Evolutionary conservation across 1,139 yeast genomes (phyloP), one percentile per base, ranked within the genome.

Genomic region (Pichia kudriavzevii): DNA sequence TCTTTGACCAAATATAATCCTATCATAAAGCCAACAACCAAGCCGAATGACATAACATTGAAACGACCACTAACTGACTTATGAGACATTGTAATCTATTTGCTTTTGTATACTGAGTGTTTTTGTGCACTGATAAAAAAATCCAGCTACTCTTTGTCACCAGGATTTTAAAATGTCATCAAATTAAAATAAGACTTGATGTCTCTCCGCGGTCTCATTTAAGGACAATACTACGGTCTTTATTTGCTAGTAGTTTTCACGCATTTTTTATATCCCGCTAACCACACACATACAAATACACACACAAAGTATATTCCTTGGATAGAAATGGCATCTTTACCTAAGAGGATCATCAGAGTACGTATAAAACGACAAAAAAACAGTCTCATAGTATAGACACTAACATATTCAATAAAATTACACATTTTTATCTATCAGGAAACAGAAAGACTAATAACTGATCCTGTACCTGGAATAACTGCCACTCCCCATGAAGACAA

Each of bases 401-500:
- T 28, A 14, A 35, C 34, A 16, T 18, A 4, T 6, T 9, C 10
- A 22, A 5, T 10, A 8, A 8, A 20, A 20, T 10, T 14, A 4
- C 18, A 11, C 22, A 7, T 15, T 12, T 18, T 21, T n/a, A n/a
- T n/a, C n/a, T n/a, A n/a, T n/a, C n/a, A 74, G 78, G 98, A 93
- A 63, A 88, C 97, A 7, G 95, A 91, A 57, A 69, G 96, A 46
- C 66, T 91, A 31, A 81, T 81, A 25, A 77, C 88, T 26, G 98
- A 93, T 52, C 98, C 98, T 1, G 97, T 91, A 2, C 94, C 96
- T 1, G 98, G 98, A 2, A 93, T 91, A 52, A 71, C 79, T 1
- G 98, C 98, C 2, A 72, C 66, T 30, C 98, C 98, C 5, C 93
- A 83, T 45, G 97, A 88, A 41, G 95, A 87, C 44, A 91, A 91